Evolutionary conservation across 441 rosid genomes (phyloP), one percentile per base, ranked within the genome.

Genomic region (Omphalea diandra): DNA sequence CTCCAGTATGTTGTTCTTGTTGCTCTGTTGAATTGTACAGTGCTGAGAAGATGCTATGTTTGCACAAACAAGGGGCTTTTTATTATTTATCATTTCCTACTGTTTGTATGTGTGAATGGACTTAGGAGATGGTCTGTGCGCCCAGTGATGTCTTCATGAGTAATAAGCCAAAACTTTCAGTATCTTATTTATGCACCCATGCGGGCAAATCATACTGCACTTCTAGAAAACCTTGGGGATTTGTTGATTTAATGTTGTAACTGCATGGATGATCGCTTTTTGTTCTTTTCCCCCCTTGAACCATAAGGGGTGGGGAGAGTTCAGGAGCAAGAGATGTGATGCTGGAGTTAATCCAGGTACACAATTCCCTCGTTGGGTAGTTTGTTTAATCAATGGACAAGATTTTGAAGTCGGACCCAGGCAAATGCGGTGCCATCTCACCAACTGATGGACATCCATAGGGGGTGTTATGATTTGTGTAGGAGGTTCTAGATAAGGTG

Each of bases 11-110:
- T 63, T 76, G 67, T 64, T 49, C 63, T 3, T 40, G 61, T 50
- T 54, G 12, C 68, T 70, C 58, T 63, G 74, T 71, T 73, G 70
- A 82, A 75, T 68, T 83, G 83, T 85, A 79, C 81, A 83, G 83
- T 77, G 80, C 78, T 81, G 76, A 74, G 81, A 81, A 77, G 82
- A 75, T 70, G 70, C 69, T 58, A 62, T 69, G 81, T 65, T 70
- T 77, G 78, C 80, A 68, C 74, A 72, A 74, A 72, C 77, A 60
- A 55, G 71, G 63, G 73, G 76, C 68, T 55, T 72, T 79, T 55
- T 63, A 41, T 43, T 65, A 50, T 66, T 75, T 59, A 38, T 70
- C 61, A 18, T 65, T 67, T 58, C 54, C 68, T 52, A 41, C 24
- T 62, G 72, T 75, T 59, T 79, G 80, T 73, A 62, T 58, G 79